A percentile compares a stretch with the other conserved stretches of the same genome.
Conservation (phyloP, 257 asterid species). For the Solanum rostratum region DNA sequence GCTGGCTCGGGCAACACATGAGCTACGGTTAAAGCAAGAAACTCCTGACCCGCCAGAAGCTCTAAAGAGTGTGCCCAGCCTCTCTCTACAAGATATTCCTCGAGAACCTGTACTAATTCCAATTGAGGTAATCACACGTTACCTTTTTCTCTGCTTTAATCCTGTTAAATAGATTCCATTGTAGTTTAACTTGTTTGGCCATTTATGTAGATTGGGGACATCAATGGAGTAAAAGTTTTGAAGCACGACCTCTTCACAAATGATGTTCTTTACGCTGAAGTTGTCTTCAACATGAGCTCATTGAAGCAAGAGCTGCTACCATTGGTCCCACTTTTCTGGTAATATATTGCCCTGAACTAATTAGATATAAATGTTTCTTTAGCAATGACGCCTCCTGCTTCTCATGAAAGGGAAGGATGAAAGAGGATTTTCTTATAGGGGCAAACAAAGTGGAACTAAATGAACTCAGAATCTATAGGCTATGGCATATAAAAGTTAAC, state of each 20-base stretch:
- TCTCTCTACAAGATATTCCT: slow-evolving; percentile 84
- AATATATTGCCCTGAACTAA: slow-evolving; percentile 17
- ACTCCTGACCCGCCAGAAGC: slow-evolving; percentile 99
- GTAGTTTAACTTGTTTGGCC: slow-evolving; percentile 6
- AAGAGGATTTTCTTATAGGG: neutral
- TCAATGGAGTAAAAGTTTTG: slow-evolving; percentile 71
- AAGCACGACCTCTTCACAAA: slow-evolving; percentile 90
- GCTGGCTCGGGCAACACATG: slow-evolving; percentile 86
- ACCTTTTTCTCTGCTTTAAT: neutral
- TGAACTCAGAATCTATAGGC: neutral
- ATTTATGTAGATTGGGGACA: slow-evolving; percentile 56
- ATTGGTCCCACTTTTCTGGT: slow-evolving; percentile 95
- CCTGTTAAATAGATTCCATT: slow-evolving; percentile 4
- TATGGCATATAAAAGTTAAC: neutral
- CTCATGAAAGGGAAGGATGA: neutral
- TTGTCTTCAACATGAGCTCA: slow-evolving; percentile 83
- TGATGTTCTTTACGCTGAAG: slow-evolving; percentile 93
- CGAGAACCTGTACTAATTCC: slow-evolving; percentile 67
- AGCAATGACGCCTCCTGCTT: neutral
- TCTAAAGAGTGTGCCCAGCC: slow-evolving; percentile 80
- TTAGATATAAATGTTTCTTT: neutral
- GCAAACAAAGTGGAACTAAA: neutral
- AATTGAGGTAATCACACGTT: slow-evolving; percentile 49
- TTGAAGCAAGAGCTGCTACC: slow-evolving; percentile 92
- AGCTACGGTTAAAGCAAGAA: slow-evolving; percentile 84